These are phyloP conservation scores for Cinnamomum chago DNA, from an alignment of 164 flowering plant genomes.

Conservation along the genomic window DNA sequence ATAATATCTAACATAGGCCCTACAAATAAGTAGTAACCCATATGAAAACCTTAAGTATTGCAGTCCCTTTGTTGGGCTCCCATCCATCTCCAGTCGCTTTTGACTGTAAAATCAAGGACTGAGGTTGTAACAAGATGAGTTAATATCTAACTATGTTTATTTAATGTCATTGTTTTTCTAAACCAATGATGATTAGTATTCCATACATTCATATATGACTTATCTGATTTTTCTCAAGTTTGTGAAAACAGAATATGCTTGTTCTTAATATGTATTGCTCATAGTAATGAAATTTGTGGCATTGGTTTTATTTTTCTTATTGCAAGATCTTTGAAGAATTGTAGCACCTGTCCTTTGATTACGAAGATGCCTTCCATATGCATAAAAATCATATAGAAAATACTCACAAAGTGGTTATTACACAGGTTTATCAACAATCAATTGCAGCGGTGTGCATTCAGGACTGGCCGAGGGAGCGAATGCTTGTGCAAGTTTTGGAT, in stretches of 20 bases:
- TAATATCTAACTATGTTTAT: neutral
- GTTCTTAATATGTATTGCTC: neutral
- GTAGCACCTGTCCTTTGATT: neutral
- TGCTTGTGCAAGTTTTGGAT: slow-evolving; percentile 89
- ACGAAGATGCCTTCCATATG: too few relatives aligned
- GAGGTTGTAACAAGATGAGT: neutral
- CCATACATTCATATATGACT: neutral
- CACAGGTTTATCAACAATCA: slow-evolving; percentile 90
- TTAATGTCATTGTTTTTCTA: neutral
- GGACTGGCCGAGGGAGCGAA: slow-evolving; percentile 94
- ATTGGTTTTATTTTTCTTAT: neutral
- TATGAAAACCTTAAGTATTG: neutral
- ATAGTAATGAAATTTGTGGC: neutral
- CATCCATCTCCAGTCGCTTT: neutral
- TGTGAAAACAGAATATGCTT: too few relatives aligned
- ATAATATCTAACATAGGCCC: neutral
- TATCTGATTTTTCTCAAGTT: neutral
- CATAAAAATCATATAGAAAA: neutral
- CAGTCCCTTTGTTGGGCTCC: neutral
- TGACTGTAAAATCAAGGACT: too few relatives aligned
- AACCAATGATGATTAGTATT: neutral
- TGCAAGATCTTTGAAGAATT: too few relatives aligned
- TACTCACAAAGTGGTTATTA: slow-evolving; percentile 6
- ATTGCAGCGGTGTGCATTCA: slow-evolving; percentile 78
- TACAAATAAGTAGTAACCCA: neutral